Evolutionary conservation across 345 rosid genomes (phyloP).

Genomic region (Citrus hindsii): DNA sequence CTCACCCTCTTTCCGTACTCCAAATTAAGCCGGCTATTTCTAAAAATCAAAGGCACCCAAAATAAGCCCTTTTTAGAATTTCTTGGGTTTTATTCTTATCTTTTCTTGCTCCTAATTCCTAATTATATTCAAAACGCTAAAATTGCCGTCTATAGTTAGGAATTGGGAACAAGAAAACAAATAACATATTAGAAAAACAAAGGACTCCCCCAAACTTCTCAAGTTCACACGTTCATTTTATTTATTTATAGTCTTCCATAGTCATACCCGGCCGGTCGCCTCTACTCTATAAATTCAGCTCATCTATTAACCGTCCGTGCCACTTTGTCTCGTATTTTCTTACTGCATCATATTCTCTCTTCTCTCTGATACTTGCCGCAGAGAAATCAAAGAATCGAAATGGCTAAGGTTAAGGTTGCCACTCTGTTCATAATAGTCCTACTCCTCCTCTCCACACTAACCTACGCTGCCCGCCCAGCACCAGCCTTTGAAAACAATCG

Average conservation of each 20-base stretch:
- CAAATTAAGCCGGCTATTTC: neutral
- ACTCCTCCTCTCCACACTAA: conserved; percentile 42
- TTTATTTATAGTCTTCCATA: too few relatives aligned
- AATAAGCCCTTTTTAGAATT: neutral
- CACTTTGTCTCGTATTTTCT: neutral
- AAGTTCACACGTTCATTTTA: neutral
- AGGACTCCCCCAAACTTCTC: neutral
- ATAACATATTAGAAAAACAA: too few relatives aligned
- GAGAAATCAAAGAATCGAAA: neutral
- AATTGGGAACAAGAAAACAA: too few relatives aligned
- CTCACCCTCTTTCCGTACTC: neutral
- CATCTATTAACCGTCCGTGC: neutral
- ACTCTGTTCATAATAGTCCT: conserved; percentile 38
- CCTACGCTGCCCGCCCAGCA: conserved; percentile 40
- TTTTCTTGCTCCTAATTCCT: neutral
- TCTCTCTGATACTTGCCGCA: neutral
- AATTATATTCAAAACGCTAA: neutral
- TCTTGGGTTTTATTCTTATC: neutral
- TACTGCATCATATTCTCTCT: neutral
- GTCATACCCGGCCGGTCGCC: too few relatives aligned
- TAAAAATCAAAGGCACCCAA: neutral
- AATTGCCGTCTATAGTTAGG: too few relatives aligned
- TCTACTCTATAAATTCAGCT: conserved; percentile 4
- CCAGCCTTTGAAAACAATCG: conserved; percentile 28
- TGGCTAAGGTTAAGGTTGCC: conserved; percentile 38